Base-by-base conservation (phyloP, 306 rosid species). In the Rosa chinensis region DNA sequence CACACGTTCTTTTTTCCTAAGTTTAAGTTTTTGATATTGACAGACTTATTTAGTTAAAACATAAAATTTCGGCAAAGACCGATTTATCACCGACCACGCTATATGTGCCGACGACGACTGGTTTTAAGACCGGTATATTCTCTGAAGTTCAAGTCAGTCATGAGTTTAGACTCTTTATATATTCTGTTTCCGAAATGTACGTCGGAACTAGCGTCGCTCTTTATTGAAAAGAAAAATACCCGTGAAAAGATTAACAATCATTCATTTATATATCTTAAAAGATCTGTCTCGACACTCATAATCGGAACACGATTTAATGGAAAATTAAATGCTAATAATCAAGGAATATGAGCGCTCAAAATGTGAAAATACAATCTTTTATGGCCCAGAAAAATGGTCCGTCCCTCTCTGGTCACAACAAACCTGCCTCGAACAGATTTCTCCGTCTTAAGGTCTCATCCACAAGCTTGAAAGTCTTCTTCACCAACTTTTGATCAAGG, bases 401-500 rank as follows among this genome's bases (percentile, higher is more conserved):
- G 39, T 50, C 73, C 40, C 44, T 69, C 70, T 1, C 16, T 66
- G 87, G 85, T 94, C 94, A 93, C 85, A 96, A 91, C 78, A 96
- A 89, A 58, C 99, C 98, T 28, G 99, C 97, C 79, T 96, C 99
- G 8, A 91, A 89, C 79, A 96, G 98, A 86, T 96, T 89, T 85
- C 99, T 86, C 80, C 98, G 85, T 88, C 98, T 89, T 82, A 96
- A 86, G 23, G 96, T 91, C 86, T 96, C 99, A 18, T 96, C 98
- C 5, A 96, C 98, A 35, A 96, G 98, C 91, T 96, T 96, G 92
- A 96, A 93, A 2, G 99, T 93, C 89, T 95, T 95, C 94, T 95
- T 95, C 79, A 95, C 96, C 48, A 93, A 96, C 88, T 93, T 95
- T 84, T 95, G 99, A 89, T 95, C 99, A 63, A 95, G 98, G 35